Evolutionary conservation across 768 basidiomycete species (phyloP), one percentile per base, ranked within the genome.

Genomic region (Boletus subcaerulescens): DNA sequence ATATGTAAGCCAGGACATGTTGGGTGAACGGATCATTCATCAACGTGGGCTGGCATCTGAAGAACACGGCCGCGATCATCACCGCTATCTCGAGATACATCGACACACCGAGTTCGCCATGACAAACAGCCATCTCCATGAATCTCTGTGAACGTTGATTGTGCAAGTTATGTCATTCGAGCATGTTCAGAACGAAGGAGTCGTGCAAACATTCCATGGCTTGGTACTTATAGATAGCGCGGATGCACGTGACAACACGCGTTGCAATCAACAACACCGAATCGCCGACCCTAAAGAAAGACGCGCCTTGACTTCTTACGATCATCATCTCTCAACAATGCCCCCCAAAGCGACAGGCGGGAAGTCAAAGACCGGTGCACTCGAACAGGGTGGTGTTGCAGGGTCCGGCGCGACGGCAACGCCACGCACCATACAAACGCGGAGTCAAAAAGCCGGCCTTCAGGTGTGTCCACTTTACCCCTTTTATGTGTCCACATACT

Each of bases 391-490:
- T 44, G 56, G 50, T 5, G 54, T 40, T 24, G 56, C 61, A 43
- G 62, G 65, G 38, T 70, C 76, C 14, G 61, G 73, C 36, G 62
- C 75, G 32, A 57, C 69, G n/a, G 52, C 70, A 17, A 56, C 68
- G 5, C 65, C 73, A 22, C 67, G 68, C 38, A 70, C 76, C 8
- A 75, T 85, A 53, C 82, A 84, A 60, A 89, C 88, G 7, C 73
- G 87, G 60, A 93, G 91, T 69, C 84, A 86, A 68, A 91, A 86
- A 65, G 93, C 93, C 24, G 93, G 93, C 4, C 76, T 97, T 4
- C 91, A 94, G 81, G 93, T 91, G 46, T 45, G 77, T 68, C 47
- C 24, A 17, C 17, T 31, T 35, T 33, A 2, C 2, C 33, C 35
- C 6, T 4, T 41, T 15, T 35, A 11, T 24, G 12, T 41, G 38